Percentiles rank a stretch among this genome's conserved stretches.
phyloP scores from a whole-genome alignment of 1,284 basidiomycete genomes.

The Mycena citricolor region DNA sequence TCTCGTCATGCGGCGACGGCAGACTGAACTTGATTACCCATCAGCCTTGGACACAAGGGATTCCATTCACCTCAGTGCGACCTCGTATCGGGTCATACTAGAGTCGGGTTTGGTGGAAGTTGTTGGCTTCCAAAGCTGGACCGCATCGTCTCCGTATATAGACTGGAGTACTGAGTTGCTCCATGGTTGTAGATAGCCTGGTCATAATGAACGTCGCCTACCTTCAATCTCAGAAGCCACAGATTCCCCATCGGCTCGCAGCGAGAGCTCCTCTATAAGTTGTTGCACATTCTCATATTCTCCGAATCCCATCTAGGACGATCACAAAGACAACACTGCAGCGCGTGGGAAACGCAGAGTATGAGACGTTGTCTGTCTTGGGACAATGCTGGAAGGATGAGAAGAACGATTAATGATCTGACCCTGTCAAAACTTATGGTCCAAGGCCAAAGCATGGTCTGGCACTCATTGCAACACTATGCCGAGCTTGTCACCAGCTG shows the following conservation, averaged over 20 bases:
- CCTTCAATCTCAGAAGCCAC: conserved; percentile 71
- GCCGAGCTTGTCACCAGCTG: too few relatives aligned
- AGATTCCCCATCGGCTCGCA: conserved; percentile 50
- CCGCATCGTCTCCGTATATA: conserved; percentile 75
- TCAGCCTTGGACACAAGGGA: conserved; percentile 10
- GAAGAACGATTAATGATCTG: too few relatives aligned
- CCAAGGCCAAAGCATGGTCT: too few relatives aligned
- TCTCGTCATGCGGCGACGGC: conserved; percentile 55
- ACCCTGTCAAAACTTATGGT: too few relatives aligned
- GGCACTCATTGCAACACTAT: too few relatives aligned
- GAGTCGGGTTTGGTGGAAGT: conserved; percentile 18
- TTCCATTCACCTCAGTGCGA: conserved; percentile 36
- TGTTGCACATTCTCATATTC: conserved; percentile 44
- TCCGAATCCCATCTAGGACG: too few relatives aligned
- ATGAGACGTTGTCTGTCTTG: too few relatives aligned
- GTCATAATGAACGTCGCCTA: conserved; percentile 30
- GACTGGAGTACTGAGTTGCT: conserved; percentile 65
- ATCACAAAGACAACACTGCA: too few relatives aligned
- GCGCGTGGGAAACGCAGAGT: too few relatives aligned
- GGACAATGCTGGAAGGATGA: too few relatives aligned
- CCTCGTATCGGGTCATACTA: conserved; percentile 63
- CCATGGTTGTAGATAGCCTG: conserved; percentile 16
- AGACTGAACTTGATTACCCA: conserved; percentile 41
- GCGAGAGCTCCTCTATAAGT: conserved; percentile 47
- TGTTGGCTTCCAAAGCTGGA: conserved; percentile 48